Evolutionary conservation across 768 basidiomycete species (phyloP), one percentile per base, ranked within the genome.

Genomic region (Tulasnella calospora): DNA sequence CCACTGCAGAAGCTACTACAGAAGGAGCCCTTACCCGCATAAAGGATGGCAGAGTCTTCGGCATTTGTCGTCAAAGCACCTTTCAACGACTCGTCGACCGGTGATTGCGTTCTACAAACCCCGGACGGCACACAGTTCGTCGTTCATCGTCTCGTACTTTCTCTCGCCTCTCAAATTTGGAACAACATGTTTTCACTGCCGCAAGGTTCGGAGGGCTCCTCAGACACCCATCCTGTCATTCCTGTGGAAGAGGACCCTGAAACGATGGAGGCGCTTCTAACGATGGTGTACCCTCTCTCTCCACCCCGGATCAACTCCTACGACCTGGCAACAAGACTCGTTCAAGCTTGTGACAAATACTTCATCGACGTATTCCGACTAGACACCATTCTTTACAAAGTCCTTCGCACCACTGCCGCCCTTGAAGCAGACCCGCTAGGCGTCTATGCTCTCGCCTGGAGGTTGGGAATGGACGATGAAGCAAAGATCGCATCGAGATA

Each of bases 121-220:
- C 88, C 87, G 71, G 90, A 90, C 81, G 80, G 83, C 30, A 85
- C 86, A 80, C 84, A 85, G 79, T 90, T 90, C 83, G 86, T 86
- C 78, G 87, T 89, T 77, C 88, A 88, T 85, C 89, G 88, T 80
- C 80, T 87, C 57, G 83, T 91, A 75, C 85, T 92, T 21, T 86
- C 88, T 23, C 82, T 89, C 23, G 87, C 89, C 0, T 92, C 91
- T 15, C 86, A 88, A 6, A 87, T 91, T 82, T 91, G 91, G 80
- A 84, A 85, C 71, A 85, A 86, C 80, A 88, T 90, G 85, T 88
- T 91, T 80, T 81, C 81, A 67, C 81, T 85, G 71, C 84, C 84
- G 21, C 83, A 47, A 33, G 80, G 82, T 3, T 73, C 76, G 12
- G 76, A 72, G 12, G 47, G 38, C 73, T 38, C 36, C 72, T 67